These are phyloP conservation scores for Alternaria triticimaculans DNA, from an alignment of 2,329 filamentous ascomycete genomes.

Conservation along the genomic window DNA sequence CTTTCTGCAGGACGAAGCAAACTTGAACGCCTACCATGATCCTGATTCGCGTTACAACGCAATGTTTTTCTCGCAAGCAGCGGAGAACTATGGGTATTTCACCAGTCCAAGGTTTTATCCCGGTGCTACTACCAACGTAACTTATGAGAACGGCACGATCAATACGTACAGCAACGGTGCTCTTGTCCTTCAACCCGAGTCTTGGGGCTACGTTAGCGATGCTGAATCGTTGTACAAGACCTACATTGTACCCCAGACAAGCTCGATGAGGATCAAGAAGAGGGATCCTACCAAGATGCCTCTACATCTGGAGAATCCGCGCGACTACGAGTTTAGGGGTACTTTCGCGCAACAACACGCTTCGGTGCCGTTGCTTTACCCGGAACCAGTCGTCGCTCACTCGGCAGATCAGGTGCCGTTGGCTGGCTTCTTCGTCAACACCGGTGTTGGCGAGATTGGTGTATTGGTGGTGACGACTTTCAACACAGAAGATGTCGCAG, in stretches of 20 bases:
- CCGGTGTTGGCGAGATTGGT: conserved; percentile 52
- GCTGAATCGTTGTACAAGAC: conserved; percentile 51
- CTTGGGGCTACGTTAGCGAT: conserved; percentile 42
- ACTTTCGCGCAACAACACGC: conserved; percentile 25
- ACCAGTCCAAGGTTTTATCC: conserved; percentile 44
- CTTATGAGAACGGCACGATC: conserved; percentile 47
- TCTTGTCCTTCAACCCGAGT: conserved; percentile 24
- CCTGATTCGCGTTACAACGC: conserved; percentile 51
- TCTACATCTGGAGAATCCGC: conserved; percentile 35
- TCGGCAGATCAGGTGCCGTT: conserved; percentile 42
- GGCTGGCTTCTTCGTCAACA: conserved; percentile 56
- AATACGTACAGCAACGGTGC: conserved; percentile 40
- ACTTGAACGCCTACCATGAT: conserved; percentile 46
- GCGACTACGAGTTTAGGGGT: conserved; percentile 35
- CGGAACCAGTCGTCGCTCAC: conserved; percentile 46
- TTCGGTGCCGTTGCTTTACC: conserved; percentile 42
- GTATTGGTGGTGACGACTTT: conserved; percentile 56
- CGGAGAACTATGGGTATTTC: conserved; percentile 40
- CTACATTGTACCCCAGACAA: conserved; percentile 34
- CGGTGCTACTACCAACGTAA: conserved; percentile 35
- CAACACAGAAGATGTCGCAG: conserved; percentile 30
- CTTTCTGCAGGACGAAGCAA: conserved; percentile 44
- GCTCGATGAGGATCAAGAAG: conserved; percentile 30
- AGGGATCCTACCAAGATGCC: conserved; percentile 33
- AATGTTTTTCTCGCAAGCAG: conserved; percentile 46